Conservation (phyloP, 176 grass and related monocot species). For the Aegilops tauschii region DNA sequence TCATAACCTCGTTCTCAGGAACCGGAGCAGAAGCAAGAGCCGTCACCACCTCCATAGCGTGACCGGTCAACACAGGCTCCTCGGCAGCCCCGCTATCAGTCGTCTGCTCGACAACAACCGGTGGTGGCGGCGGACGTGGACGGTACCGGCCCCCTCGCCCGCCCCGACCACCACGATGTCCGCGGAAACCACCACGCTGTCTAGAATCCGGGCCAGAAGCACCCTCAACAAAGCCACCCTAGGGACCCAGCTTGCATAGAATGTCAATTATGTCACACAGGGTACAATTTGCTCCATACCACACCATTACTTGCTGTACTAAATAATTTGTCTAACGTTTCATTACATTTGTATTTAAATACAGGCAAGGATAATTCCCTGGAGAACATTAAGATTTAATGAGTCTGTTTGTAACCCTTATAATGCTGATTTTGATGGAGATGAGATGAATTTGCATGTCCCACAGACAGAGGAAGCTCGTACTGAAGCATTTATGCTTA, state of each 20-base stretch:
- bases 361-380: constrained; percentile 94
- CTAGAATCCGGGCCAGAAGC: too few species aligned
- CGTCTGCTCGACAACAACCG: too few species aligned
- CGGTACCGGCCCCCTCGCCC: too few species aligned
- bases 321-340: constrained; percentile 25
- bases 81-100: too few species aligned
- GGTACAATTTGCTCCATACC: constrained; percentile 39
- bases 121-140: too few species aligned
- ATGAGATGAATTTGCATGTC: constrained; percentile 99
- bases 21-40: too few species aligned
- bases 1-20: too few species aligned
- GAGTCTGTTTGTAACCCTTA: constrained; percentile 98
- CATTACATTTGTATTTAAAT: constrained; percentile 27
- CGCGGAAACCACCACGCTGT: too few species aligned
- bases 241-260: constrained; percentile 52
- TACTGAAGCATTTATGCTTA: constrained; percentile 95
- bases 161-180: too few species aligned
- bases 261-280: constrained; percentile 99
- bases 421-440: constrained; percentile 99
- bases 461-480: constrained; percentile 99
- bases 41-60: too few species aligned
- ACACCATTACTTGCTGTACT: constrained; percentile 7
- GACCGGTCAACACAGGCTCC: too few species aligned
- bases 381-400: constrained; percentile 97
- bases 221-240: too few species aligned